A percentile compares a stretch with the other conserved stretches of the same genome.
These are phyloP conservation scores for Neonectria neomacrospora DNA, from an alignment of 2,329 filamentous ascomycete genomes.

Conservation along the genomic window DNA sequence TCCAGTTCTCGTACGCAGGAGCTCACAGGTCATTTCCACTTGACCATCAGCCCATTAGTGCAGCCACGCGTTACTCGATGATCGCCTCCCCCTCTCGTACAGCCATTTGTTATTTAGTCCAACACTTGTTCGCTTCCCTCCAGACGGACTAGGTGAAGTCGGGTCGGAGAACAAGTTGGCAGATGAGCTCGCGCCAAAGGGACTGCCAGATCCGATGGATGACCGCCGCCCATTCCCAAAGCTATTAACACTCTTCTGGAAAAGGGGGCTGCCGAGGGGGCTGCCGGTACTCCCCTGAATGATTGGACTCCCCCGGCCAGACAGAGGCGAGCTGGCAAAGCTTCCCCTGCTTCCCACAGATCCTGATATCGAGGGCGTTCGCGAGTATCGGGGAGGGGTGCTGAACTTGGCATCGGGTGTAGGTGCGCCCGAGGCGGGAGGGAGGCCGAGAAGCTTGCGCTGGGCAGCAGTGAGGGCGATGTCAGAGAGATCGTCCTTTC, in stretches of 20 bases:
- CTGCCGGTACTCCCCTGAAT: conserved; percentile 49
- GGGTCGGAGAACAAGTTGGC: conserved; percentile 67
- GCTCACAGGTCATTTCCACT: conserved; percentile 12
- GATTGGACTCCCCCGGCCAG: conserved; percentile 64
- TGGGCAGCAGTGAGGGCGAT: conserved; percentile 84
- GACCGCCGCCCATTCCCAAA: conserved; percentile 63
- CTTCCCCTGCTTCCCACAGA: conserved; percentile 71
- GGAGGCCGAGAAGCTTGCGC: conserved; percentile 83
- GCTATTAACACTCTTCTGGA: conserved; percentile 73
- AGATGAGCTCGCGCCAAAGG: conserved; percentile 61
- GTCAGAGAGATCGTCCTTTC: conserved; percentile 82
- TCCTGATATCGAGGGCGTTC: conserved; percentile 73
- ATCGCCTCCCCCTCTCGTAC: conserved; percentile 81
- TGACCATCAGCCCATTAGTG: conserved; percentile 39
- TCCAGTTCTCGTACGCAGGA: conserved; percentile 17
- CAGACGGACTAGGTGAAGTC: conserved; percentile 74
- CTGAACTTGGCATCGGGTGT: conserved; percentile 77
- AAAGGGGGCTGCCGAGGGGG: conserved; percentile 62
- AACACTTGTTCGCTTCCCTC: conserved; percentile 76
- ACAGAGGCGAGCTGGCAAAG: conserved; percentile 68
- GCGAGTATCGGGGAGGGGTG: conserved; percentile 87
- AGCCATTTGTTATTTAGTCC: conserved; percentile 93
- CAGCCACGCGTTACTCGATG: conserved; percentile 58
- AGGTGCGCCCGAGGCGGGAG: conserved; percentile 70
- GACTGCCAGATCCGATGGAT: conserved; percentile 70